Evolutionary conservation across 352 stramenopile genomes (phyloP).

Genomic region (Porosira glacialis): DNA sequence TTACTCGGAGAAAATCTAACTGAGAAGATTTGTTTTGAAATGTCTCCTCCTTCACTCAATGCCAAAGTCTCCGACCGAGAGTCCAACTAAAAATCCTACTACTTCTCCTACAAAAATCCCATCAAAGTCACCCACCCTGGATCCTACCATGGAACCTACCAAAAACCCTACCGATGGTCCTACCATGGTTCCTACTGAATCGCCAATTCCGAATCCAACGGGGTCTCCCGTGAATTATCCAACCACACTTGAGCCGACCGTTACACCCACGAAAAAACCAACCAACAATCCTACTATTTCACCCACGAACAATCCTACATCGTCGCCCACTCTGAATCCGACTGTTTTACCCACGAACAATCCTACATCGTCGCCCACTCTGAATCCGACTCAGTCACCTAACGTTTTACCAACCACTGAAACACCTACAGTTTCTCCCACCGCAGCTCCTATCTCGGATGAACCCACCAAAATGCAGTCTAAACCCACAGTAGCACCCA

Average conservation of each 20-base stretch:
- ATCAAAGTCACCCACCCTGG: background rate
- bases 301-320: slow-evolving; percentile 3
- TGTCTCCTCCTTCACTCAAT: too few relatives aligned
- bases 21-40: too few relatives aligned
- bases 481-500: background rate
- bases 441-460: background rate
- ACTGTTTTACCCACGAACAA: background rate
- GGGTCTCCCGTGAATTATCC: background rate
- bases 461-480: background rate
- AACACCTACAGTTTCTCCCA: background rate
- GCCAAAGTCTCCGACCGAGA: too few relatives aligned
- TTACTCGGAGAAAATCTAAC: too few relatives aligned
- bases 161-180: background rate
- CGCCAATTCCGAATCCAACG: background rate
- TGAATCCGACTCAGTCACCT: background rate
- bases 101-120: background rate
- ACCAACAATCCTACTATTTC: background rate
- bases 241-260: background rate
- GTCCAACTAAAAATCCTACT: too few relatives aligned
- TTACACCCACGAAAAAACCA: slow-evolving; percentile 7
- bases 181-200: background rate
- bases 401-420: background rate
- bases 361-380: background rate
- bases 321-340: background rate
- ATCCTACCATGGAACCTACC: background rate